Evolutionary conservation across 495 filamentous ascomycete genomes (phyloP).

Genomic region (Penicillium angulare): DNA sequence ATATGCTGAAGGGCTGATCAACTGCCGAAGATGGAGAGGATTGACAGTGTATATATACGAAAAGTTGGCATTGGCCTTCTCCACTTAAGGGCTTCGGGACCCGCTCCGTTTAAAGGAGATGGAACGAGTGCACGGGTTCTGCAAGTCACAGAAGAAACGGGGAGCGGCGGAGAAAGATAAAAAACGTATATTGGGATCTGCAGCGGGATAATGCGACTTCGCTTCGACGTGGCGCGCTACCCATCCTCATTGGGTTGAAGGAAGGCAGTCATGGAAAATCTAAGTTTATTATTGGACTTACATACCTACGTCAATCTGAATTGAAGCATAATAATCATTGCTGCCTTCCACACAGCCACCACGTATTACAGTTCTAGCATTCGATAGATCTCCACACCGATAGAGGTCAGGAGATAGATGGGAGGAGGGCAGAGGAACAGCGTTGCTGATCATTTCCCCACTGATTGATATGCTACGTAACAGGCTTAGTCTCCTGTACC

Average conservation of each 20-base stretch:
- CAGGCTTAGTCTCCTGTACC: no score
- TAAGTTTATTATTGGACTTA: no score
- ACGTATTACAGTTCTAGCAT: no score
- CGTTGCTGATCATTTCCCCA: background rate
- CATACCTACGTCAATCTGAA: no score
- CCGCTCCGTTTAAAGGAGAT: no score
- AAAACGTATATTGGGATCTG: constrained; percentile 1
- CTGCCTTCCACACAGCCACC: no score
- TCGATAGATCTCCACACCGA: background rate
- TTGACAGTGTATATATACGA: background rate
- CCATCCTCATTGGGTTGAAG: background rate
- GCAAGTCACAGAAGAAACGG: background rate
- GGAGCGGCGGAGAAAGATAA: background rate
- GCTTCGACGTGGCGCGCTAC: background rate
- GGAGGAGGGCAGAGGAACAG: background rate
- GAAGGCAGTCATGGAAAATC: background rate
- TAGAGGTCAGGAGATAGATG: background rate
- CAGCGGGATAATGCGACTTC: background rate
- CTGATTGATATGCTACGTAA: background rate
- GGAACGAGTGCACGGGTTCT: background rate
- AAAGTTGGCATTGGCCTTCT: background rate
- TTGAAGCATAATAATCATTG: background rate
- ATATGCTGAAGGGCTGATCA: background rate
- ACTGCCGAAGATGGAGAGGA: background rate
- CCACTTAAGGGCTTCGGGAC: background rate